phyloP scores from a whole-genome alignment of 2,329 filamentous ascomycete species.

The Neofusicoccum sp. region DNA sequence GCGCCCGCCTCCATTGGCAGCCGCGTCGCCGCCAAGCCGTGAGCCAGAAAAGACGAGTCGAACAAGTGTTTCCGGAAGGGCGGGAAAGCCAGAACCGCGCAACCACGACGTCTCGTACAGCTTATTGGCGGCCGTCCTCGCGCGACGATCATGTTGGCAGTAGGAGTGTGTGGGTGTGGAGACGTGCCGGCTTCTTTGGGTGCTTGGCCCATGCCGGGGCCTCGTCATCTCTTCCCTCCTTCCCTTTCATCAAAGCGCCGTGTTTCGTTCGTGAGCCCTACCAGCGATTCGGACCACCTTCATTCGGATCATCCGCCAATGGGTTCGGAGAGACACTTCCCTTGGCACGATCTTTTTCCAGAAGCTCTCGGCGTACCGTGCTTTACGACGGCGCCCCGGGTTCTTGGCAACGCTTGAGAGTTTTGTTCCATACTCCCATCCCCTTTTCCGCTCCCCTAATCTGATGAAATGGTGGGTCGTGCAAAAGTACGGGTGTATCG shows the following conservation, averaged over 20 bases:
- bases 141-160: no score
- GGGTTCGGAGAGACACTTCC: background rate
- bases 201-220: background rate
- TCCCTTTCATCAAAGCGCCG: slow-evolving; percentile 7
- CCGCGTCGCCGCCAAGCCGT: background rate
- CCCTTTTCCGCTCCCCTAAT: background rate
- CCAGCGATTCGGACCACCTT: background rate
- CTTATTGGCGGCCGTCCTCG: background rate
- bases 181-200: background rate
- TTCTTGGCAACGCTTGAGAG: slow-evolving; percentile 9
- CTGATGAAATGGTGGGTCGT: background rate
- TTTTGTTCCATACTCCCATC: background rate
- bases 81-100: background rate
- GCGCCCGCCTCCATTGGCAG: slow-evolving; percentile 1
- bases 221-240: background rate
- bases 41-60: background rate
- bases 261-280: background rate
- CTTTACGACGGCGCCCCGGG: slow-evolving; percentile 7
- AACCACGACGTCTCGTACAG: background rate
- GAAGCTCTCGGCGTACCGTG: background rate
- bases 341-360: background rate
- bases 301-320: slow-evolving; percentile 7
- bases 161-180: background rate
- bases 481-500: no score
- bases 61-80: background rate